Evolutionary conservation across 2,329 filamentous ascomycete species (phyloP), one percentile per base, ranked within the genome.

Genomic region (Aphanocladium album): DNA sequence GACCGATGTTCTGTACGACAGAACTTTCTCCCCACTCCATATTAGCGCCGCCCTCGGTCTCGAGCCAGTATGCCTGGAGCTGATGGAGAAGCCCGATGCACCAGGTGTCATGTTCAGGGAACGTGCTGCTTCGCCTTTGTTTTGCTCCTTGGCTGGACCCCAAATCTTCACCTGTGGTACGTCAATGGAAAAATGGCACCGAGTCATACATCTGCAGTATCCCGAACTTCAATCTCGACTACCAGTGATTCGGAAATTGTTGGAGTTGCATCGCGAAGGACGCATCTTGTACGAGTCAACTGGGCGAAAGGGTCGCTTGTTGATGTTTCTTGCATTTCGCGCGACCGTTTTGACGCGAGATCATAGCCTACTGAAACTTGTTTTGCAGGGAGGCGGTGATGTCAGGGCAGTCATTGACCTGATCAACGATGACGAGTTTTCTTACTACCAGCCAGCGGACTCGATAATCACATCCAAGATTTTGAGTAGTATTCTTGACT

Each of bases 81-180:
- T 64, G 17, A 60, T 63, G 41, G 35, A 56, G 25, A 54, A 0
- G 65, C 64, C 19, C 52, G 65, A 17, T 45, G 70, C 35, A 66
- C 70, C 30, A 9, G 49, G 49, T 14, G 49, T 21, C 47, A 63
- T 8, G 30, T 33, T 54, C 8, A 25, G 21, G 17, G 43, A 30
- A 45, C 1, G 67, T 72, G 14, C 53, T 64, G 7, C 60, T 71
- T 8, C 74, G 72, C 71, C 74, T 14, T 58, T 75, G 3, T 73
- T 69, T 51, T 76, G 73, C 45, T 69, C 73, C 7, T 64, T 76
- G 2, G 63, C 73, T 2, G 74, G 74, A 1, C 67, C 67, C 5
- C 62, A 66, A 27, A 69, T 70, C 2, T 63, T 70, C 53, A 57
- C 46, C 8, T 60, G 57, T 50, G 23, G 49, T 21, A 54, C 43